phyloP scores from a whole-genome alignment of 1,139 yeast species.

The Eremothecium coryli region DNA sequence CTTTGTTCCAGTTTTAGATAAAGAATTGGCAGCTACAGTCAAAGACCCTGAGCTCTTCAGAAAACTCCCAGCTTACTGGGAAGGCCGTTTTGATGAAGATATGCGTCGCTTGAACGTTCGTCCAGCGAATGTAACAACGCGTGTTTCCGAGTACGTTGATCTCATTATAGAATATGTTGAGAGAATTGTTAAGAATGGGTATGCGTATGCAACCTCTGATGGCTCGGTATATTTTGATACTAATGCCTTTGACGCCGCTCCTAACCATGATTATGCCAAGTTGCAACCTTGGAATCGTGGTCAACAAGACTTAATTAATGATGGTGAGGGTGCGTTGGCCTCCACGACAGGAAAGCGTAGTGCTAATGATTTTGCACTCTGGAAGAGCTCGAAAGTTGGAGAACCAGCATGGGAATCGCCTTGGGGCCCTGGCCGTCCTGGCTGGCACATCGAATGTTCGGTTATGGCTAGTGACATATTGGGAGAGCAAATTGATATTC shows the following conservation, averaged over 20 bases:
- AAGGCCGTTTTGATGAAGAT: constrained; percentile 69
- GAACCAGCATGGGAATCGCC: constrained; percentile 95
- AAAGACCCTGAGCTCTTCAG: constrained; percentile 80
- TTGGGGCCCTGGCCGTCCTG: constrained; percentile 98
- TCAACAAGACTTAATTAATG: constrained; percentile 72
- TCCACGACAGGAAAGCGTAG: constrained; percentile 50
- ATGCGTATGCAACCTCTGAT: constrained; percentile 69
- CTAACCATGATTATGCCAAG: constrained; percentile 80
- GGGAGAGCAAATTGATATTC: constrained; percentile 83
- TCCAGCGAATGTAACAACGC: constrained; percentile 76
- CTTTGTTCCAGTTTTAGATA: constrained; percentile 64
- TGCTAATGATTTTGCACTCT: constrained; percentile 83
- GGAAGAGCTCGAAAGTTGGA: constrained; percentile 96
- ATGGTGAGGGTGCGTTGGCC: constrained; percentile 88
- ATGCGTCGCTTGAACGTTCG: constrained; percentile 79
- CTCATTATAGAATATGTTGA: constrained; percentile 77
- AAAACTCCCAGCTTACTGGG: constrained; percentile 85
- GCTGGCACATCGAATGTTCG: constrained; percentile 99
- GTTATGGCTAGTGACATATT: constrained; percentile 93
- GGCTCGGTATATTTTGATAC: constrained; percentile 98
- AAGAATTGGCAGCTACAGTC: constrained; percentile 60
- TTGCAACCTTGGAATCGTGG: constrained; percentile 98
- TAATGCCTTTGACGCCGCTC: constrained; percentile 59
- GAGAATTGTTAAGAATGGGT: constrained; percentile 66
- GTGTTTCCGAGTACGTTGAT: constrained; percentile 96